Percentiles rank a stretch among this genome's conserved stretches.
These are phyloP conservation scores for Hansfordia pulvinata DNA, from an alignment of 2,329 filamentous ascomycete species.

Conservation along the genomic window DNA sequence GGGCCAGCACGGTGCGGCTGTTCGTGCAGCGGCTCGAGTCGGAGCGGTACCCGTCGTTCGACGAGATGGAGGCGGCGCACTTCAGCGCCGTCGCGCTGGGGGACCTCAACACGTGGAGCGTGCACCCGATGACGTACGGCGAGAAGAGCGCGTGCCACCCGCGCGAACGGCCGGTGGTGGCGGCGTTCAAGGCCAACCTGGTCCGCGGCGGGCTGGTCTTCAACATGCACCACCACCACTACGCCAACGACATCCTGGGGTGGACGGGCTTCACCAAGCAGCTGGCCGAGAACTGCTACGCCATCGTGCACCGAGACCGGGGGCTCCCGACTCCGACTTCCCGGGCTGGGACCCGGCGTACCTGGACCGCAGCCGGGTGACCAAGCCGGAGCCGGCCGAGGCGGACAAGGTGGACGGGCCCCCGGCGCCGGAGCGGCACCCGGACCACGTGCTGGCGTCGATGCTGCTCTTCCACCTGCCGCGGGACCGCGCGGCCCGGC, in stretches of 20 bases:
- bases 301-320: constrained; percentile 14
- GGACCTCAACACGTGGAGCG: constrained; percentile 18
- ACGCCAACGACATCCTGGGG: constrained; percentile 25
- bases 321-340: too few relatives aligned
- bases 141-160: constrained; percentile 23
- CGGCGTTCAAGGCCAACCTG: constrained; percentile 27
- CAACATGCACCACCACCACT: constrained; percentile 27
- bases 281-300: constrained; percentile 27
- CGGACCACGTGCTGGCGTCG: constrained; percentile 10
- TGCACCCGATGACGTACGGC: constrained; percentile 22
- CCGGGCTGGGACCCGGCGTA: constrained; percentile 21
- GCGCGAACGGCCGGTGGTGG: constrained; percentile 15
- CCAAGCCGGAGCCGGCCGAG: constrained; percentile 13
- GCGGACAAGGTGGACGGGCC: constrained; percentile 18
- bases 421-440: constrained; percentile 12
- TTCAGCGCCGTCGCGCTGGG: constrained; percentile 19
- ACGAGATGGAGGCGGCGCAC: constrained; percentile 21
- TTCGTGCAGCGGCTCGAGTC: constrained; percentile 22
- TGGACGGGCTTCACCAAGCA: constrained; percentile 23
- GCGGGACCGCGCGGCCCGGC: constrained; percentile 23
- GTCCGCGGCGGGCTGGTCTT: constrained; percentile 25
- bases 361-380: constrained; percentile 20
- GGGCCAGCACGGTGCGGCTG: constrained; percentile 19
- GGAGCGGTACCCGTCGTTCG: constrained; percentile 20
- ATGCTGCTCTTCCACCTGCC: constrained; percentile 27